Evolutionary conservation across 2,329 filamentous ascomycete genomes (phyloP), one percentile per base, ranked within the genome.

Genomic region (Fusarium caatingaense): DNA sequence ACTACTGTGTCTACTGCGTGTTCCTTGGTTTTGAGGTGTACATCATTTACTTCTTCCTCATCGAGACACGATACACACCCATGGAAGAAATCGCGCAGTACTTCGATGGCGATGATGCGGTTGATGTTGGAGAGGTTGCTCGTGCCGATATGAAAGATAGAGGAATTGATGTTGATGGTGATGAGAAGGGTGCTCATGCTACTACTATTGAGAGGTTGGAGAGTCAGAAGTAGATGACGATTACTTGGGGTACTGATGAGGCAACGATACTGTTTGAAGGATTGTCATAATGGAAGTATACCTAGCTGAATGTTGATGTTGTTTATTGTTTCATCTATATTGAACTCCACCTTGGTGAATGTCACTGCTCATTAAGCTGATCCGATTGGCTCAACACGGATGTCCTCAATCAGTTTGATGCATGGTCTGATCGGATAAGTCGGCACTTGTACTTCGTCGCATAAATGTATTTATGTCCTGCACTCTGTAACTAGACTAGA

Each of bases 21-120:
- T 68, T 68, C n/a, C 67, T 72, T 0, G 59, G 40, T 0, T 59
- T 69, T 0, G 65, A 69, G 23, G 62, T 71, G 0, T 60, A 68
- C 21, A 50, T 69, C 9, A 66, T 73, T 18, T 73, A 64, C 48
- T 64, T 64, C 48, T 64, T 64, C 48, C 60, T 64, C 5, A 63
- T 64, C 28, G 60, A 64, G 34, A 64, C 60, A 21, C 60, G 60
- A 2, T 64, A 64, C 28, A 64, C 60, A 5, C 60, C 60, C 0
- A 64, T 64, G 60, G 60, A 64, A 48, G 60, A 63, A 56, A 64
- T 64, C 11, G 60, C 60, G 2, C 53, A 63, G 15, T 64, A 64
- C 4, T 64, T 64, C 7, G 60, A 64, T 16, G 60, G 60, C 2
- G 54, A 56, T 0, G 58, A 63, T 21, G 60, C 49, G 2, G 60